Percentiles rank a stretch among this genome's conserved stretches.
Conservation (phyloP, 148 eudicot genomes). For the Fagopyrum tataricum region DNA sequence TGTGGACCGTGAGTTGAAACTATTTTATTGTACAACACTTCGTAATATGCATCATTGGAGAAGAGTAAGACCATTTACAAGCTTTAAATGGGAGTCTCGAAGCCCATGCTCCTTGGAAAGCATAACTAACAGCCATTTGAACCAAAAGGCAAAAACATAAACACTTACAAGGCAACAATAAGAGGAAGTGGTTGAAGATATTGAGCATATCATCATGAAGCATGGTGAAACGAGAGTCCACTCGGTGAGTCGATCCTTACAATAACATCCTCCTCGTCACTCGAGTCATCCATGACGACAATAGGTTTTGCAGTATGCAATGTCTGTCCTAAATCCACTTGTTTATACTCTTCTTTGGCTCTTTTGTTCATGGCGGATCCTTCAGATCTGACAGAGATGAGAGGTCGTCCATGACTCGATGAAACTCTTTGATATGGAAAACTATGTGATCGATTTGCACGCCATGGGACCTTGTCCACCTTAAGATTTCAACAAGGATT, state of each 20-base stretch:
- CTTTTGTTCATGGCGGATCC: slow-evolving; percentile 46
- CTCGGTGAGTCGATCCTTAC: slow-evolving; percentile 81
- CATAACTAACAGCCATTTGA: neutral
- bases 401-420: slow-evolving; percentile 22
- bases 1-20: too few species aligned
- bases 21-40: too few species aligned
- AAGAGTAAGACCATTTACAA: too few species aligned
- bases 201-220: slow-evolving; percentile 22
- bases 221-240: slow-evolving; percentile 49
- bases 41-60: too few species aligned
- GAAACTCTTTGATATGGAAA: slow-evolving; percentile 51
- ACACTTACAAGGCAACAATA: neutral
- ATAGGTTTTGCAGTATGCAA: slow-evolving; percentile 6
- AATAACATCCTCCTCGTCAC: slow-evolving; percentile 75
- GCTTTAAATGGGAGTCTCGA: neutral
- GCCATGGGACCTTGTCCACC: slow-evolving; percentile 21
- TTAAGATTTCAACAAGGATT: slow-evolving; percentile 1
- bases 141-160: neutral
- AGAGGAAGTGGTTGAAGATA: neutral
- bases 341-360: slow-evolving; percentile 13
- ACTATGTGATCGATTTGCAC: slow-evolving; percentile 40
- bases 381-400: slow-evolving; percentile 61
- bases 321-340: slow-evolving; percentile 15
- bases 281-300: slow-evolving; percentile 31
- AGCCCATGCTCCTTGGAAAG: neutral